phyloP scores from a whole-genome alignment of 2,329 filamentous ascomycete species.

The Alternaria hordeiaustralica region DNA sequence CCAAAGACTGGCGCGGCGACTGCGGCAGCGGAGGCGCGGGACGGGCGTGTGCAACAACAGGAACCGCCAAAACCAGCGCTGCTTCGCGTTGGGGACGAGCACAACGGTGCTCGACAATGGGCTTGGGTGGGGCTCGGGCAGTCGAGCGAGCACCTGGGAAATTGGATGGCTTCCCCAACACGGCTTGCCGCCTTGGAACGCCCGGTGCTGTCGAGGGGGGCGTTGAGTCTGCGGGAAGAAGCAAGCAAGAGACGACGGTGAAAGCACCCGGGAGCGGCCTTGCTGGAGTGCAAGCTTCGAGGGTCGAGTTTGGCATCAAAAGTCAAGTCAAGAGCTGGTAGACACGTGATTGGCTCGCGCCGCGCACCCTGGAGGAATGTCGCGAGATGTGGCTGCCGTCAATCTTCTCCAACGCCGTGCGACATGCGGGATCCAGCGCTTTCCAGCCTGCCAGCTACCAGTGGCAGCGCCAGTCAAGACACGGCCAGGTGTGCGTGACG shows the following conservation, averaged over 20 bases:
- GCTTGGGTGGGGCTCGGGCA: conserved; percentile 15
- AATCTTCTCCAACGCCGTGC: conserved; percentile 17
- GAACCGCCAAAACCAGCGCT: conserved; percentile 21
- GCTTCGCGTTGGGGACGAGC: conserved; percentile 20
- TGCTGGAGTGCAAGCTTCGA: conserved; percentile 9
- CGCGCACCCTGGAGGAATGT: neutral
- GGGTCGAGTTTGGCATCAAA: conserved; percentile 16
- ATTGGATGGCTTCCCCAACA: conserved; percentile 35
- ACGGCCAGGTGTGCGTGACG: conserved; percentile 13
- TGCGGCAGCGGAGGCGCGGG: conserved; percentile 28
- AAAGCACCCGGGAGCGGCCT: conserved; percentile 8
- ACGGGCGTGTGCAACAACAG: conserved; percentile 21
- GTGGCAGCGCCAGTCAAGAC: conserved; percentile 23
- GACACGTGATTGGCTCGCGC: conserved; percentile 11
- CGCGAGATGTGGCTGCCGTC: conserved; percentile 9
- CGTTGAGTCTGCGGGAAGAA: neutral
- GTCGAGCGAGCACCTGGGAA: conserved; percentile 29
- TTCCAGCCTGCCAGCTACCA: conserved; percentile 22
- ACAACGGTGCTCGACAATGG: conserved; percentile 11
- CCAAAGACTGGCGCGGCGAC: conserved; percentile 40
- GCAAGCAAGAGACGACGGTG: conserved; percentile 1
- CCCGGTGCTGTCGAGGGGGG: conserved; percentile 29
- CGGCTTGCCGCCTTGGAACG: conserved; percentile 30
- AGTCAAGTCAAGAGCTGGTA: neutral
- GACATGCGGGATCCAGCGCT: conserved; percentile 25